Evolutionary conservation across 2,329 filamentous ascomycete species (phyloP).

Genomic region (Metarhizium album): DNA sequence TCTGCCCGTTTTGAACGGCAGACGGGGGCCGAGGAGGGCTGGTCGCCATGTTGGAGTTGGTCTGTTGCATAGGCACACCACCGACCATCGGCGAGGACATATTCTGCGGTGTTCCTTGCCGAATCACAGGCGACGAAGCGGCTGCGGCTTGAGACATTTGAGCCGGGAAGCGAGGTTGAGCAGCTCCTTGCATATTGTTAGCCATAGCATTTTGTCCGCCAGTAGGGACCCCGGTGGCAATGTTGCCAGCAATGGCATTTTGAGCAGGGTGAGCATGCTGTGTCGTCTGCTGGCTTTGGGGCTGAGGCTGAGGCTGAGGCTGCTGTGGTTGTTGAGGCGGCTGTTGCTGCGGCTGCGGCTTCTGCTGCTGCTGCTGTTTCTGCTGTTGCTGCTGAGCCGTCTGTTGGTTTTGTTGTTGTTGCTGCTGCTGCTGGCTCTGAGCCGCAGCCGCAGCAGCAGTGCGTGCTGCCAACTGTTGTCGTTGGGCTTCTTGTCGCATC

Average conservation of each 20-base stretch:
- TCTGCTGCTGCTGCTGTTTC: constrained; percentile 10
- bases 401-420: not conserved
- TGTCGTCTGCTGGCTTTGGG: constrained; percentile 13
- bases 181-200: constrained; percentile 27
- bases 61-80: constrained; percentile 52
- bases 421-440: constrained; percentile 14
- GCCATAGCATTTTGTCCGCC: constrained; percentile 23
- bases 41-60: constrained; percentile 56
- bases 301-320: not conserved
- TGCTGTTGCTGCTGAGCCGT: constrained; percentile 7
- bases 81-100: constrained; percentile 57
- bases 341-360: constrained; percentile 6
- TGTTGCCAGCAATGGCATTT: constrained; percentile 26
- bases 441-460: constrained; percentile 13
- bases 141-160: constrained; percentile 48
- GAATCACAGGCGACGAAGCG: constrained; percentile 56
- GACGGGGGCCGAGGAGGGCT: constrained; percentile 59
- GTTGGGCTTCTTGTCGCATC: constrained; percentile 25
- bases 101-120: constrained; percentile 53
- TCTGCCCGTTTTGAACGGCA: constrained; percentile 48
- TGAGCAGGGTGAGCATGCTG: constrained; percentile 25
- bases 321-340: constrained; percentile 3
- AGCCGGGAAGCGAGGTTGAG: constrained; percentile 37
- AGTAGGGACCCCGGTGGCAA: constrained; percentile 26
- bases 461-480: constrained; percentile 21